Evolutionary conservation across 768 basidiomycete genomes (phyloP), one percentile per base, ranked within the genome.

Genomic region (Russula virescens): DNA sequence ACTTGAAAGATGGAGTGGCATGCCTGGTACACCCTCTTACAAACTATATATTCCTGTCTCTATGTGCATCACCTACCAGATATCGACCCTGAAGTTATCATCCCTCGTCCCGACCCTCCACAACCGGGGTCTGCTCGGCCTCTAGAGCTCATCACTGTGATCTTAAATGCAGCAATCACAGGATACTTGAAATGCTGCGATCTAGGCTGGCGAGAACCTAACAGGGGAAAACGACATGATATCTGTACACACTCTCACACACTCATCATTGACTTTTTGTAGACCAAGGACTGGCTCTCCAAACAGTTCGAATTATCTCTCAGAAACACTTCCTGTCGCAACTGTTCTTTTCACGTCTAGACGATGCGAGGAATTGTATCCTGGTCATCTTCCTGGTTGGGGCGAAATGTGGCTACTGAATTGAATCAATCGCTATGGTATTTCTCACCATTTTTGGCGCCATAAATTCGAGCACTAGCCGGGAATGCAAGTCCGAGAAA

Each of bases 201-300:
- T 73, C 71, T 94, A 2, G 79, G 84, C 0, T 95, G 91, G 88
- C 78, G 86, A 61, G 92, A 94, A 69, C 76, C 97, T 5, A 80
- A 82, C n/a, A 86, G 83, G 69, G 87, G 86, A 23, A 79, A 83
- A 45, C 78, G 93, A 34, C 78, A 85, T 60, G 94, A 98, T 75
- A 93, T 93, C 68, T 69, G 61, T 63, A 64, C 54, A 31, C 53
- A 45, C 63, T 38, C 56, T 34, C 56, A 53, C 42, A 28, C 19
- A 11, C 55, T 52, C 58, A 66, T 51, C 66, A 14, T 50, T 65
- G 63, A 71, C 61, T 40, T 21, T 50, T 51, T 55, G 61, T 71
- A 93, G 91, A 78, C 82, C 63, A 91, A 94, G 78, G 91, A 94
- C 68, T 92, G 90, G 86, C 90, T 91, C 72, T 81, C 88, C 61